Evolutionary conservation across 1,284 basidiomycete genomes (phyloP), one percentile per base, ranked within the genome.

Genomic region (Apiotrichum gamsii): DNA sequence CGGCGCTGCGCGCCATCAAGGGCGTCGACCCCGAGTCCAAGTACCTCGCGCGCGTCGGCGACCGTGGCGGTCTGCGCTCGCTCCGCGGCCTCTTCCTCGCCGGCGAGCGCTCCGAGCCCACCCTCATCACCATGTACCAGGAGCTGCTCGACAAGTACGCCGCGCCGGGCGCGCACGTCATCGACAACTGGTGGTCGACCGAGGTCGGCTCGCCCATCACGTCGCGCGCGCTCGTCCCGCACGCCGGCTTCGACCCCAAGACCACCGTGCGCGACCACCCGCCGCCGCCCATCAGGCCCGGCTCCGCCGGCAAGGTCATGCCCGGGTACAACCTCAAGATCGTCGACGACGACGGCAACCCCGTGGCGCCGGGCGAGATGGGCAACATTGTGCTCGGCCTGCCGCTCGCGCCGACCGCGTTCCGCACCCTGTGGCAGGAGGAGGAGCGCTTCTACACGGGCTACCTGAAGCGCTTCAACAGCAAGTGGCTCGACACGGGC

Each of bases 181-280:
- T 95, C 47, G 91, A 95, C 73, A 89, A 87, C 13, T 90, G 83
- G 75, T 90, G 86, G 82, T 90, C 94, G 79, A 96, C 91, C 5
- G 91, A 96, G 76, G 93, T 89, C 0, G 91, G 90, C 39, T 88
- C 85, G n/a, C 53, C 53, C 14, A 54, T 54, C 37, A 54, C 53
- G 0, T 54, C 53, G 25, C 53, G 53, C 20, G 47, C 49, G 39
- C 77, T 96, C 54, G 88, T 95, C 65, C 80, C 91, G 5, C 53
- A 54, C 42, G 58, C 57, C 14, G 64, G 60, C 43, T 45, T 82
- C 76, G 82, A 84, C 61, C 72, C 46, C 37, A 42, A 45, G 28
- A 49, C 46, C n/a, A 23, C 25, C 9, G n/a, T 28, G 29, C 32
- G 35, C 28, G 28, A 45, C 25, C 41, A 49, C 43, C 49, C 49